Evolutionary conservation across 148 eudicot species (phyloP).

Genomic region (Rhododendron ovatum): DNA sequence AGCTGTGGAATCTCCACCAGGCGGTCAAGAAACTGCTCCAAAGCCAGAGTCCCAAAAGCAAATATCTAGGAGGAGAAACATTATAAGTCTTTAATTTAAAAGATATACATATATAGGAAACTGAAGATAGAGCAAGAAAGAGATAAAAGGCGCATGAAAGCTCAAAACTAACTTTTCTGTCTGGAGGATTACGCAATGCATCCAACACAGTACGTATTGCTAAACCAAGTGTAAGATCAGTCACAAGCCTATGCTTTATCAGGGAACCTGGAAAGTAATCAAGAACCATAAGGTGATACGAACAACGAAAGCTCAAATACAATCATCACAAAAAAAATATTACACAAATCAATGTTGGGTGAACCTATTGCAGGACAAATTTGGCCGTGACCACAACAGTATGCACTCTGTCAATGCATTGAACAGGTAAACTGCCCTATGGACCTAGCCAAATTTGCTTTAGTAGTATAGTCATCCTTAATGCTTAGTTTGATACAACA

Average conservation of each 20-base stretch:
- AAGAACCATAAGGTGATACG: not conserved
- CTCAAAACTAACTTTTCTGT: constrained; percentile 1
- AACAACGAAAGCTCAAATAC: not conserved
- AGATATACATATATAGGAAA: not conserved
- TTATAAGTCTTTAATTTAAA: not conserved
- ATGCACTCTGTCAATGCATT: not conserved
- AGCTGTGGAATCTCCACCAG: constrained; percentile 6
- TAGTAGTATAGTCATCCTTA: not conserved
- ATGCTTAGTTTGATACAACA: not conserved
- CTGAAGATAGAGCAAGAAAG: not conserved
- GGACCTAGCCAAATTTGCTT: not conserved
- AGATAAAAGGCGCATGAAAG: not conserved
- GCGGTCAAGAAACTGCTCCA: constrained; percentile 12
- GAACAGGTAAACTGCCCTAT: not conserved
- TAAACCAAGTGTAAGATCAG: constrained; percentile 13
- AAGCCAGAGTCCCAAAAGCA: constrained; percentile 9
- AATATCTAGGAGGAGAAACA: not conserved
- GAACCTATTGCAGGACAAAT: not conserved
- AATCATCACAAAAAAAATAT: not conserved
- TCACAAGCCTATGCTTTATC: constrained; percentile 9
- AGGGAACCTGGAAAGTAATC: constrained; percentile 12
- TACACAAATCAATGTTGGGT: not conserved
- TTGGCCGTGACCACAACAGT: not conserved
- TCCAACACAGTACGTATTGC: constrained; percentile 10
- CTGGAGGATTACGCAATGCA: constrained; percentile 11